A percentile compares a stretch with the other conserved stretches of the same genome.
phyloP scores from a whole-genome alignment of 2,329 filamentous ascomycete genomes.

The Microdochium nivale region DNA sequence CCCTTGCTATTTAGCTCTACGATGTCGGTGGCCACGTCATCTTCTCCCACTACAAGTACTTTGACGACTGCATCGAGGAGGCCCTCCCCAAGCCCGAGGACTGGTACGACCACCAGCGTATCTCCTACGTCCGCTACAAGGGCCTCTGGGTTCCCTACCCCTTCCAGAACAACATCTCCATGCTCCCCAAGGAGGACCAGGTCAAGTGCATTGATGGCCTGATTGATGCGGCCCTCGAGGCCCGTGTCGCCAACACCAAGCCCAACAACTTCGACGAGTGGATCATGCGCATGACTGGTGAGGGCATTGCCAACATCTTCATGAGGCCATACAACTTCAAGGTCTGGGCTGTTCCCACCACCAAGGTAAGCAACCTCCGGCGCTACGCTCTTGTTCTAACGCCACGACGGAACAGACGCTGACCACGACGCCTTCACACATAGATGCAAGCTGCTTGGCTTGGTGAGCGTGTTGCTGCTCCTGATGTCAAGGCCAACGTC shows the following conservation, averaged over 20 bases:
- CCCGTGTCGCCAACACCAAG: constrained; percentile 80
- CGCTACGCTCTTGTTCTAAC: not conserved
- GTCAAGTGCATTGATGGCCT: constrained; percentile 89
- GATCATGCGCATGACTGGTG: constrained; percentile 88
- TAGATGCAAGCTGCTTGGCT: constrained; percentile 99
- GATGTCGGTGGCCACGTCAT: constrained; percentile 98
- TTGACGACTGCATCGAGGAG: constrained; percentile 97
- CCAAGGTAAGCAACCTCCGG: constrained; percentile 58
- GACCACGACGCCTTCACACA: not conserved
- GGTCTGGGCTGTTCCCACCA: constrained; percentile 97
- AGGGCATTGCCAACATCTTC: constrained; percentile 87
- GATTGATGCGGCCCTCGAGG: constrained; percentile 87
- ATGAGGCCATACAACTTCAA: constrained; percentile 99
- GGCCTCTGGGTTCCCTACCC: constrained; percentile 95
- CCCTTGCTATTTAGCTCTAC: constrained; percentile 60
- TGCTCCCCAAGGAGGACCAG: constrained; percentile 95
- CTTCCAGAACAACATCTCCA: constrained; percentile 99
- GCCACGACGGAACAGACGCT: constrained; percentile 1
- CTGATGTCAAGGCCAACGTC: constrained; percentile 87
- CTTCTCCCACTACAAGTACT: constrained; percentile 99
- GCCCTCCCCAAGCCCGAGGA: constrained; percentile 88
- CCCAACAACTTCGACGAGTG: constrained; percentile 97
- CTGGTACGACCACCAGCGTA: constrained; percentile 97
- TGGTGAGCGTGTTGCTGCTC: constrained; percentile 94
- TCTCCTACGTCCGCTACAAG: constrained; percentile 98